phyloP scores from a whole-genome alignment of 257 asterid species.

The Fraxinus excelsior region DNA sequence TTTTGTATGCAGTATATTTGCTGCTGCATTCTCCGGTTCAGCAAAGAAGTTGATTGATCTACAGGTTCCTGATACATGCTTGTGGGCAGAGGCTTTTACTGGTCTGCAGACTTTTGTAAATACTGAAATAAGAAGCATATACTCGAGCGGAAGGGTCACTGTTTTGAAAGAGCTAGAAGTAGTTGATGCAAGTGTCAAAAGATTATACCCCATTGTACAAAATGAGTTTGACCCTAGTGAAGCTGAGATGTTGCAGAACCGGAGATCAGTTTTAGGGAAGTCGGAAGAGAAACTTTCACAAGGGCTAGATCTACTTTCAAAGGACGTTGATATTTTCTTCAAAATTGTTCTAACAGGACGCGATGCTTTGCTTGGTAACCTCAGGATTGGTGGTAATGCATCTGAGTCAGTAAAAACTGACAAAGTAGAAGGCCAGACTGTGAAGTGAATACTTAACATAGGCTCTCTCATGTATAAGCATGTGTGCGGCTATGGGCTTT shows the following conservation, averaged over 20 bases:
- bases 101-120: constrained; percentile 58
- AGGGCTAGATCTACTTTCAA: constrained; percentile 62
- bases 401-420: constrained; percentile 27
- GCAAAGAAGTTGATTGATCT: constrained; percentile 58
- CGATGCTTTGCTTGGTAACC: constrained; percentile 74
- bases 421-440: constrained; percentile 41
- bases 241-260: constrained; percentile 36
- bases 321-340: constrained; percentile 73
- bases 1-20: constrained; percentile 61
- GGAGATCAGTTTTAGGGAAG: constrained; percentile 42
- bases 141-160: constrained; percentile 37
- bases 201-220: constrained; percentile 50
- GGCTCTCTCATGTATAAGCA: constrained; percentile 21
- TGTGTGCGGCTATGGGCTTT: constrained; percentile 15
- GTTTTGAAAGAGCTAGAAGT: constrained; percentile 71
- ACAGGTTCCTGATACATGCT: constrained; percentile 43
- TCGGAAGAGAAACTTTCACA: constrained; percentile 40
- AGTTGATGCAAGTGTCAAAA: constrained; percentile 51
- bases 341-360: constrained; percentile 74
- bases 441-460: constrained; percentile 42
- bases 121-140: constrained; percentile 47
- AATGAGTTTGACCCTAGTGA: constrained; percentile 44
- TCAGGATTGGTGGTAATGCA: constrained; percentile 59
- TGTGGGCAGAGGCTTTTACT: constrained; percentile 66
- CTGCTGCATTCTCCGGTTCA: constrained; percentile 70